Base-by-base conservation (phyloP, 768 basidiomycete species). In the Lentinula sp. region DNA sequence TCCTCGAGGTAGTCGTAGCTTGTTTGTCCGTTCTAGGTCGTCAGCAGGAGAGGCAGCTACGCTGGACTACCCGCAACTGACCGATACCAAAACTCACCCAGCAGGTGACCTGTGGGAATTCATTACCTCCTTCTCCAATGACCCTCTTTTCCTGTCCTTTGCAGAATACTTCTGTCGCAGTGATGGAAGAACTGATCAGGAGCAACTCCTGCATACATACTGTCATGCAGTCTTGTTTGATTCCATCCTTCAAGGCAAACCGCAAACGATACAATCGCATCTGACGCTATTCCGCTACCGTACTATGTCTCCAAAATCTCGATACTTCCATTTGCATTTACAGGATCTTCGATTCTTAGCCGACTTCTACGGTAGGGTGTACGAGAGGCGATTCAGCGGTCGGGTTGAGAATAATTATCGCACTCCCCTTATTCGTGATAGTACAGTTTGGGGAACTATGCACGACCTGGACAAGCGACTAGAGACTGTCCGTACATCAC, bases 231-330 rank as follows among this genome's bases (percentile, higher is more conserved):
- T 83, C 33, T 72, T 94, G 12, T 78, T 95, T 46, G 95, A 98
- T 70, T 89, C 91, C 73, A 88, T 98, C 54, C 76, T 94, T n/a
- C 87, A 91, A 69, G 95, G 95, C 73, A 97, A 96, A 69, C 85
- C 89, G 12, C 82, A 85, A 61, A 86, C 90, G 0, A 73, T 95
- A 3, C 86, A 88, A 65, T 80, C 87, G 0, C 89, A 93, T 68
- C 75, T 95, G 2, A 84, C 84, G 1, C 69, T 95, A 33, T 91
- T 87, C 68, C 81, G 77, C 53, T 85, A 86, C 66, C 86, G 90
- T 61, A 80, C 73, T 57, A 84, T 87, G 81, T 74, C 79, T 3
- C 82, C 84, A 0, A 66, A 72, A 3, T 82, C 83, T 6, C 80
- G 76, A 8, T 86, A 83, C 69, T 90, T 87, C 72, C 82, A 86